These are phyloP conservation scores for Lophiostoma macrostomum DNA, from an alignment of 495 filamentous ascomycete species.

Conservation along the genomic window DNA sequence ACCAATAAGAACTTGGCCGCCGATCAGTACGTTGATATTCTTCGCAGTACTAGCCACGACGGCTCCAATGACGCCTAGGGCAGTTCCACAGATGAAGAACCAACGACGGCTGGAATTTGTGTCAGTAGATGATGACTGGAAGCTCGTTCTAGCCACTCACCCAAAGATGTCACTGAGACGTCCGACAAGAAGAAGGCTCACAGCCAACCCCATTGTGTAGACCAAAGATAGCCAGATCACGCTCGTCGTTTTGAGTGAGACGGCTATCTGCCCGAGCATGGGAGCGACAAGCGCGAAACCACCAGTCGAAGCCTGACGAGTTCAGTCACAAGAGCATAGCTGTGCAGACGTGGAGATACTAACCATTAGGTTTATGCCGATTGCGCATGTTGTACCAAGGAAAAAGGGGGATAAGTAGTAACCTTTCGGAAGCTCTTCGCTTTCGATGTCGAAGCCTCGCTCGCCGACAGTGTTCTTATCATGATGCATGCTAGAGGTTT, in stretches of 20 bases:
- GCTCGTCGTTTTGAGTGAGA: slow-evolving; percentile 27
- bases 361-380: slow-evolving; percentile 23
- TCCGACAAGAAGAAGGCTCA: slow-evolving; percentile 35
- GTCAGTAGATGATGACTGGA: too few species aligned
- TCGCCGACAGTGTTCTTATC: slow-evolving; percentile 2
- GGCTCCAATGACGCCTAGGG: slow-evolving; percentile 33
- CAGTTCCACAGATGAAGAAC: slow-evolving; percentile 35
- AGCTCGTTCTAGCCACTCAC: too few species aligned
- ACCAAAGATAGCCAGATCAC: slow-evolving; percentile 30
- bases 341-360: background rate
- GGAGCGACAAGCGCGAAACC: slow-evolving; percentile 25
- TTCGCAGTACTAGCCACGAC: slow-evolving; percentile 38
- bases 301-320: slow-evolving; percentile 10
- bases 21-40: slow-evolving; percentile 33
- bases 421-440: slow-evolving; percentile 21
- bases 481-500: slow-evolving; percentile 7
- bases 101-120: too few species aligned
- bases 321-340: background rate
- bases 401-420: slow-evolving; percentile 26
- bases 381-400: slow-evolving; percentile 28
- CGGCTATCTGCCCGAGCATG: slow-evolving; percentile 30
- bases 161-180: slow-evolving; percentile 41
- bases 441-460: slow-evolving; percentile 14
- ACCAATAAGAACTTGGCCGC: slow-evolving; percentile 33
- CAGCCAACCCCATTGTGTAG: slow-evolving; percentile 24